Evolutionary conservation across 495 filamentous ascomycete genomes (phyloP).

Genomic region (Terfezia boudieri): DNA sequence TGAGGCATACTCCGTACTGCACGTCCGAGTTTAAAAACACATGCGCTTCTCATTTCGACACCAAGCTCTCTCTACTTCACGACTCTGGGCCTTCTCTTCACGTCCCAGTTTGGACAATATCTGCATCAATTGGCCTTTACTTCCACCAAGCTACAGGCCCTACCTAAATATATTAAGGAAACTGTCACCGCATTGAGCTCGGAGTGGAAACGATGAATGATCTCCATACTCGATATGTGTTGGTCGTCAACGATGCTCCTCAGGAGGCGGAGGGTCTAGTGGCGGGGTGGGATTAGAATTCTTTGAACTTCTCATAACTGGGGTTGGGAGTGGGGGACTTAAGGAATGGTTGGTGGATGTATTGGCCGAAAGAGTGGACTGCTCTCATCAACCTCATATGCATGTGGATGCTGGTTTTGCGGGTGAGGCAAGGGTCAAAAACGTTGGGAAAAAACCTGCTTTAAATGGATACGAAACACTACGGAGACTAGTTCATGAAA

Average conservation of each 20-base stretch:
- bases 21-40: slow-evolving; percentile 50
- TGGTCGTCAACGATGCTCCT: slow-evolving; percentile 46
- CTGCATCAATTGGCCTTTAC: slow-evolving; percentile 65
- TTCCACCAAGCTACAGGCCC: slow-evolving; percentile 64
- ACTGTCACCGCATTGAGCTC: slow-evolving; percentile 47
- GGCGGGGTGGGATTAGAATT: slow-evolving; percentile 48
- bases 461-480: slow-evolving; percentile 53
- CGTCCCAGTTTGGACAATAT: slow-evolving; percentile 55
- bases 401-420: slow-evolving; percentile 6
- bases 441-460: slow-evolving; percentile 80
- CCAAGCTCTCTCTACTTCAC: slow-evolving; percentile 32
- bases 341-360: slow-evolving; percentile 80
- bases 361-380: slow-evolving; percentile 53
- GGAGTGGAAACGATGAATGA: slow-evolving; percentile 66
- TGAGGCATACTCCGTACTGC: slow-evolving; percentile 47
- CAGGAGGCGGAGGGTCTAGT: slow-evolving; percentile 12
- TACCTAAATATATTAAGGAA: slow-evolving; percentile 62
- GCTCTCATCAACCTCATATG: not conserved
- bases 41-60: slow-evolving; percentile 40
- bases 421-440: slow-evolving; percentile 49
- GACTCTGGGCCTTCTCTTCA: slow-evolving; percentile 63
- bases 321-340: slow-evolving; percentile 50
- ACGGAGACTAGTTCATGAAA: slow-evolving; percentile 56
- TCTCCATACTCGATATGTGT: slow-evolving; percentile 51
- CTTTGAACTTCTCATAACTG: slow-evolving; percentile 71